Conservation (phyloP, 257 asterid genomes). For the Orobanche coerulescens region DNA sequence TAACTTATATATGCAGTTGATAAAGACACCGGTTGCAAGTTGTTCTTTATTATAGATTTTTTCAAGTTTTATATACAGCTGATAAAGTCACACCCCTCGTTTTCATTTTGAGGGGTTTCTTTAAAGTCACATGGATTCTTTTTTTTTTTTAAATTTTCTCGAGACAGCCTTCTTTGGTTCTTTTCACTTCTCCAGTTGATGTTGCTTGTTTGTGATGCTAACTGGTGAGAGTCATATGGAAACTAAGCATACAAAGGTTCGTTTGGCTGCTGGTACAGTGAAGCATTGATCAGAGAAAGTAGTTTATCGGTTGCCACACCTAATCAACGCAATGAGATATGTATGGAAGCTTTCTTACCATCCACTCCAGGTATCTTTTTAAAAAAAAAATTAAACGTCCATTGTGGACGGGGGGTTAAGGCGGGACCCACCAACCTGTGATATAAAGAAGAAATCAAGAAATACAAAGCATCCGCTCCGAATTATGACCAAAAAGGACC, state of each 20-base stretch:
- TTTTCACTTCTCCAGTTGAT: neutral
- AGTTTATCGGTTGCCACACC: constrained; percentile 28
- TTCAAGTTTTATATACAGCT: too few relatives aligned
- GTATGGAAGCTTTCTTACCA: constrained; percentile 99
- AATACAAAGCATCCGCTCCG: too few relatives aligned
- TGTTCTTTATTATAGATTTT: too few relatives aligned
- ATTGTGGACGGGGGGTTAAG: too few relatives aligned
- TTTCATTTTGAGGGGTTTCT: constrained; percentile 36
- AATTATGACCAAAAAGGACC: too few relatives aligned
- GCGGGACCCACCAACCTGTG: too few relatives aligned
- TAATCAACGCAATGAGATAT: constrained; percentile 71
- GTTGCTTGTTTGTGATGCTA: neutral
- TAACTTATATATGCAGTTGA: too few relatives aligned
- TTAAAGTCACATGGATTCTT: neutral
- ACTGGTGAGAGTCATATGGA: constrained; percentile 16
- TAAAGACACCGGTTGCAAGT: too few relatives aligned
- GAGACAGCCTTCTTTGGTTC: constrained; percentile 13
- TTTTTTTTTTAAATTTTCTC: too few relatives aligned
- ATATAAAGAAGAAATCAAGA: too few relatives aligned
- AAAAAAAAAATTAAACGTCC: too few relatives aligned
- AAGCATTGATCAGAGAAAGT: constrained; percentile 31
- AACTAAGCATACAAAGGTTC: constrained; percentile 47
- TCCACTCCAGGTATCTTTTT: constrained; percentile 98
- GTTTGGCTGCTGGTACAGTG: constrained; percentile 30
- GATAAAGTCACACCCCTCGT: constrained; percentile 37